A percentile compares a stretch with the other conserved stretches of the same genome.
phyloP scores from a whole-genome alignment of 2,329 filamentous ascomycete species.

The Phyllosticta citriasiana region DNA sequence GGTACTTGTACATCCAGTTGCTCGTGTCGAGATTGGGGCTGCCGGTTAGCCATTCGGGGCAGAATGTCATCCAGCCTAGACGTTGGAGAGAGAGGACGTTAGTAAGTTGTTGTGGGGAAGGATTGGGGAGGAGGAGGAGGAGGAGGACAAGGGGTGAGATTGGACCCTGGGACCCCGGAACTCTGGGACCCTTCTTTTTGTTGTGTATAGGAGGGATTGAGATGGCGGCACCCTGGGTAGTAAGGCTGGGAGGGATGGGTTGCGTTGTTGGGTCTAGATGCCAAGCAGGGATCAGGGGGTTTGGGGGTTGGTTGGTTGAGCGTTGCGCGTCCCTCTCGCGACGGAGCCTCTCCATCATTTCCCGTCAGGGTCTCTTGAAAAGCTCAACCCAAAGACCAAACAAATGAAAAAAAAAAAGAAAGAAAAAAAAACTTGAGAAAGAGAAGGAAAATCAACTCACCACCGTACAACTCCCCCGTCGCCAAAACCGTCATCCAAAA shows the following conservation, averaged over 20 bases:
- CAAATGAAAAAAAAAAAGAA: neutral
- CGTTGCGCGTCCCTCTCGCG: no score
- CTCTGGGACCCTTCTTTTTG: no score
- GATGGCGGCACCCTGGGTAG: no score
- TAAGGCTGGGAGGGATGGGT: no score
- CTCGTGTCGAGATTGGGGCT: conserved; percentile 47
- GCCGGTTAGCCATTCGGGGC: conserved; percentile 53
- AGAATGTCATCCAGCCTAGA: conserved; percentile 53
- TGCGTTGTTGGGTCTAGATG: no score
- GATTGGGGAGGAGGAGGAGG: neutral
- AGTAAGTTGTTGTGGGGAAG: neutral
- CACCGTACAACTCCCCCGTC: conserved; percentile 55
- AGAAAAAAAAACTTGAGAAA: neutral
- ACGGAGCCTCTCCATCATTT: no score
- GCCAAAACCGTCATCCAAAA: conserved; percentile 50
- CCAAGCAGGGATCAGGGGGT: no score
- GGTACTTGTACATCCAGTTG: conserved; percentile 50
- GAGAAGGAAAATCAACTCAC: conserved; percentile 19
- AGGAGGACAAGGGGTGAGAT: neutral
- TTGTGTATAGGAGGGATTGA: no score
- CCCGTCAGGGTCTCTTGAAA: no score
- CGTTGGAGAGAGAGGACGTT: no score
- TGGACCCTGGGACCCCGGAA: no score
- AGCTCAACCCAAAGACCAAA: neutral
- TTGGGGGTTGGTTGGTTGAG: no score